phyloP scores from a whole-genome alignment of 2,329 filamentous ascomycete genomes.

The Trichoderma atrobrunneum region DNA sequence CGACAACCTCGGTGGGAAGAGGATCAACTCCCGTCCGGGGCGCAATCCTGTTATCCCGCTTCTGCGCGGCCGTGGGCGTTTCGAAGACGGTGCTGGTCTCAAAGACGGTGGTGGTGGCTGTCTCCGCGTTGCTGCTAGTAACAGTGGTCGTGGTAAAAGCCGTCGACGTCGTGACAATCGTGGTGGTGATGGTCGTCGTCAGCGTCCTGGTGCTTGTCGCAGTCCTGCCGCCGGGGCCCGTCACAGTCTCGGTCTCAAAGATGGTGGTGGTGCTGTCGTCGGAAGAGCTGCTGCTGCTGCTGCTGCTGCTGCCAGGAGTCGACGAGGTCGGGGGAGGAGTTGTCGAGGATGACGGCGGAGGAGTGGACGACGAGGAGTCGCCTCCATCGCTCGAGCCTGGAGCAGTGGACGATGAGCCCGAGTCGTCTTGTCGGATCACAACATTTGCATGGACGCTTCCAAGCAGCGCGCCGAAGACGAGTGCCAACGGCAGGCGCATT shows the following conservation, averaged over 20 bases:
- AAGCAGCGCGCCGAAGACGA: constrained; percentile 26
- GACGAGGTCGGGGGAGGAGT: not conserved
- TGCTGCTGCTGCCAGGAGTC: not conserved
- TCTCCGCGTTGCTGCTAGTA: constrained; percentile 35
- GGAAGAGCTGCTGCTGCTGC: not conserved
- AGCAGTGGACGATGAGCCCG: not conserved
- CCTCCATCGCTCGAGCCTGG: not conserved
- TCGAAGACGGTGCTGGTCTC: constrained; percentile 34
- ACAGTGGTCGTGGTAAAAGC: constrained; percentile 37
- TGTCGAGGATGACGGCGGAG: constrained; percentile 30
- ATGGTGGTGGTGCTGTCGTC: constrained; percentile 30
- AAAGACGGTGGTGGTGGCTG: constrained; percentile 37
- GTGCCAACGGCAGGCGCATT: constrained; percentile 26
- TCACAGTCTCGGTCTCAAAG: constrained; percentile 33
- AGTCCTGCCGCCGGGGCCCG: constrained; percentile 24
- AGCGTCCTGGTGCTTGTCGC: constrained; percentile 31
- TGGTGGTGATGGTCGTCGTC: constrained; percentile 28
- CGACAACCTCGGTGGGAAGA: constrained; percentile 21
- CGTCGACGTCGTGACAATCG: constrained; percentile 31
- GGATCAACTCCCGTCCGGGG: constrained; percentile 22
- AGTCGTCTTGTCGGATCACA: constrained; percentile 19
- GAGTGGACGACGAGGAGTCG: constrained; percentile 21
- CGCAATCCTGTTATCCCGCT: not conserved
- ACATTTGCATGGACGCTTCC: constrained; percentile 22
- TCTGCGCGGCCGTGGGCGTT: not conserved